Evolutionary conservation across 78 protist genomes (phyloP).

Genomic region (Dictyostelium firmibasis): DNA sequence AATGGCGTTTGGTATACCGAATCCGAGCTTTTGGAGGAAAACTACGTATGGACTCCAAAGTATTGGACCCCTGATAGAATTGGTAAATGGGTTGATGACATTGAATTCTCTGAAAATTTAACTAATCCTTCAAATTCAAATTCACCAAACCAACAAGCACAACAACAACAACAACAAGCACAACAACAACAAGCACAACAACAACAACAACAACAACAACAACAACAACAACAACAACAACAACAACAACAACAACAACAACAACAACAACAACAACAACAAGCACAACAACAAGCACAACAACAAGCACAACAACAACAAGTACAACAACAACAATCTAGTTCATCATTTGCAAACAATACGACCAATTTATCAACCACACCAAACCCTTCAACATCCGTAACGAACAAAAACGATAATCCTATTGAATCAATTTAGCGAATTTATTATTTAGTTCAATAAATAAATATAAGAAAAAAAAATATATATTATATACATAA

Average conservation of each 20-base stretch:
- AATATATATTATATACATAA: no score
- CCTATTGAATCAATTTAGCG: neutral
- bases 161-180: neutral
- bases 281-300: no score
- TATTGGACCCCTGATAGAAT: constrained; percentile 69
- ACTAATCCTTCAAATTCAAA: neutral
- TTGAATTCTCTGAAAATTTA: constrained; percentile 61
- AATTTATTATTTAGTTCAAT: neutral
- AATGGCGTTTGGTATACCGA: constrained; percentile 79
- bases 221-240: constrained; percentile 4
- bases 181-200: constrained; percentile 12
- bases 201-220: neutral
- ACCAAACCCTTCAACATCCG: neutral
- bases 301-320: no score
- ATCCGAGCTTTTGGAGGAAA: constrained; percentile 63
- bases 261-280: constrained; percentile 23
- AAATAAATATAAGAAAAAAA: neutral
- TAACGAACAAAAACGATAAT: constrained; percentile 8
- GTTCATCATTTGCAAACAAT: neutral
- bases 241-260: neutral
- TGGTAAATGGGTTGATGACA: constrained; percentile 76
- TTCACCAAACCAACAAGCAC: neutral
- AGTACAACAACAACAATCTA: neutral
- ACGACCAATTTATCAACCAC: constrained; percentile 12
- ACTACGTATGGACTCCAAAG: constrained; percentile 66